A percentile compares a stretch with the other conserved stretches of the same genome.
Evolutionary conservation across 1,284 basidiomycete genomes (phyloP).

Genomic region (Mycena sp.): DNA sequence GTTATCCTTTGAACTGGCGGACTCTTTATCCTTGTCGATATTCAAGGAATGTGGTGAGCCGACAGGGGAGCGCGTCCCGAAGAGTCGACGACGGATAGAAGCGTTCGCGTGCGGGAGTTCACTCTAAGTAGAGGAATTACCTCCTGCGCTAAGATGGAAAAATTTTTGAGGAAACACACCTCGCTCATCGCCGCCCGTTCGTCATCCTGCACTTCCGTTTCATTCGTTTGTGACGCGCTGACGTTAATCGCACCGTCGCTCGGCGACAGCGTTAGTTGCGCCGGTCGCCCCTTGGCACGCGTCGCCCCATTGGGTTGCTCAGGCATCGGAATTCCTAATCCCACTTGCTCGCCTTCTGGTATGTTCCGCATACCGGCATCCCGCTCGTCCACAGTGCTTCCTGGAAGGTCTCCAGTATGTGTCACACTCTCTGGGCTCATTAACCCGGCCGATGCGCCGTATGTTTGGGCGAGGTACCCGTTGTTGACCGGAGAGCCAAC

Average conservation of each 20-base stretch:
- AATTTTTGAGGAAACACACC: conserved; percentile 50
- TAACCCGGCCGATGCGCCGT: conserved; percentile 36
- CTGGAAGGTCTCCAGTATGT: conserved; percentile 40
- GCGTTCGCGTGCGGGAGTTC: conserved; percentile 47
- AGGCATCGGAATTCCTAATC: conserved; percentile 5
- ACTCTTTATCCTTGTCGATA: conserved; percentile 12
- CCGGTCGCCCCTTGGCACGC: conserved; percentile 25
- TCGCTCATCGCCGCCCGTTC: conserved; percentile 75
- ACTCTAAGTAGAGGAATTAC: conserved; percentile 48
- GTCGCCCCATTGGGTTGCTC: conserved; percentile 28
- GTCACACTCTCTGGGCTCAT: conserved; percentile 53
- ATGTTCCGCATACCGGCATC: neutral
- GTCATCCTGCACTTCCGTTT: conserved; percentile 51
- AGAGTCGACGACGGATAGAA: conserved; percentile 60
- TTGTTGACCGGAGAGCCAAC: conserved; percentile 42
- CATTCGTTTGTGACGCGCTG: conserved; percentile 45
- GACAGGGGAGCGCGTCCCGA: conserved; percentile 60
- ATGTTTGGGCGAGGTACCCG: conserved; percentile 36
- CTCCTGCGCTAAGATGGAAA: neutral
- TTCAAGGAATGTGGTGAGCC: conserved; percentile 17
- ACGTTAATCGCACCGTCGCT: conserved; percentile 67
- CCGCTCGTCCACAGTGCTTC: conserved; percentile 24
- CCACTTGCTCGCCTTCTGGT: neutral
- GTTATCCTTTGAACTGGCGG: conserved; percentile 23
- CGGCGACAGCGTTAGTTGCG: conserved; percentile 62